Conservation (phyloP, 2,329 filamentous ascomycete species). For the Trichophyton benhamiae region DNA sequence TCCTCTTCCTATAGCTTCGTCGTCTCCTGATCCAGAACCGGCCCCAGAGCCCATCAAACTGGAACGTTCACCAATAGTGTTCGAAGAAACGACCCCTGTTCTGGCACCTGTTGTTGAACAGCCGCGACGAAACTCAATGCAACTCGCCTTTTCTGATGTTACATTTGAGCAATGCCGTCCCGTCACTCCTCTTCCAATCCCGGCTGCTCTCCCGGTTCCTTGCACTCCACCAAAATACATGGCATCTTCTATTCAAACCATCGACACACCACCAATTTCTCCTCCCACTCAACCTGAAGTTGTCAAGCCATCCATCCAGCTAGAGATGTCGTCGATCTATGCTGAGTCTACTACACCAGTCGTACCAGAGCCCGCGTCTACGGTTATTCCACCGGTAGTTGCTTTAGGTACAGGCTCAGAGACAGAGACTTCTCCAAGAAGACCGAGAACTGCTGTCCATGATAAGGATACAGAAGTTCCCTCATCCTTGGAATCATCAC, state of each 20-base stretch:
- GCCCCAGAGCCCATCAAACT: constrained; percentile 17
- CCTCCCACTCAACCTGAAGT: neutral
- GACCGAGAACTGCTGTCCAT: constrained; percentile 15
- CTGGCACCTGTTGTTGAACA: constrained; percentile 32
- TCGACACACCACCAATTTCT: constrained; percentile 8
- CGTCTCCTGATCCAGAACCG: constrained; percentile 8
- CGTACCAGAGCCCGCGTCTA: constrained; percentile 9
- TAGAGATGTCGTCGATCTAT: constrained; percentile 22
- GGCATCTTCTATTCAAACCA: constrained; percentile 10
- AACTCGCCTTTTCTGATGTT: constrained; percentile 23
- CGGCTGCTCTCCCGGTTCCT: neutral
- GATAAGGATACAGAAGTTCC: neutral
- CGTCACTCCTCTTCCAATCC: neutral
- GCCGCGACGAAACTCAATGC: constrained; percentile 19
- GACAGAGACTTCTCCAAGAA: constrained; percentile 9
- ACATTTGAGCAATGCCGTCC: constrained; percentile 24
- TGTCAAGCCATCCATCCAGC: constrained; percentile 11
- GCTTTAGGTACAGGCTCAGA: constrained; percentile 6
- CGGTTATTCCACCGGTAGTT: neutral
- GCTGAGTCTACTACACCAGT: constrained; percentile 15
- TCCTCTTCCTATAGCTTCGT: constrained; percentile 3
- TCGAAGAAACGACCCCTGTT: constrained; percentile 27
- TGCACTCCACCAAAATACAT: neutral
- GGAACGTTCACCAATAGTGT: constrained; percentile 23
- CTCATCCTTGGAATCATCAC: neutral